Base-by-base conservation (phyloP, 208 protist species). In the Leishmania tarentolae region DNA sequence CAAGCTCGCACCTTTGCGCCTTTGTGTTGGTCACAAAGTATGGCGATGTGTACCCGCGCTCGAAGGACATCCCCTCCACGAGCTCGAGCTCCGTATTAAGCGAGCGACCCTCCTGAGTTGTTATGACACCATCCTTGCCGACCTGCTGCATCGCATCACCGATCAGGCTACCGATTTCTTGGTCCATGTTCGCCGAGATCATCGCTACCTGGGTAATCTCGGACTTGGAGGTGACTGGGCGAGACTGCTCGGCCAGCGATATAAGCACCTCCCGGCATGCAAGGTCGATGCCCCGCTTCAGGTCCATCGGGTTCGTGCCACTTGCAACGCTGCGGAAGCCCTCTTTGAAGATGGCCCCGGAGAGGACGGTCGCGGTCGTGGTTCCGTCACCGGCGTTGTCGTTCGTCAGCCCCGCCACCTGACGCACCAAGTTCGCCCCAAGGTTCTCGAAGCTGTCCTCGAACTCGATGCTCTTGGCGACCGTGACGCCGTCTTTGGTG, bases 401-500 rank as follows among this genome's bases (percentile, higher is more conserved):
- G 93, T 99, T 99, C 66, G 99, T 99, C 75, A 99, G 97, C 50
- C 91, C 98, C 7, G 98, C 98, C 24, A 99, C 98, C 78, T 98
- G 90, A 35, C 97, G 94, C 53, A 99, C 96, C 53, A 99, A 89
- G 84, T 98, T 98, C 1, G 99, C 99, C 71, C 99, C 99, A 61
- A 99, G 85, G 91, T 99, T 99, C 85, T 99, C 93, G 79, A 97
- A 99, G 78, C 93, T 97, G 91, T 99, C 96, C 81, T 97, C 91
- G 85, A 99, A 99, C 86, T 99, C 99, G 84, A 99, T 99, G 71
- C 94, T 86, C 93, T 99, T 99, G 42, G 99, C 99, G 3, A 99
- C 99, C 37, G 99, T 99, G 28, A 99, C 99, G 89, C 99, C 99
- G 81, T 99, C 99, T 93, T 99, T 99, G 63, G 99, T 99, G 90